Percentiles rank a stretch among this genome's conserved stretches.
Evolutionary conservation across 2,329 filamentous ascomycete genomes (phyloP).

Genomic region (Hymenoscyphus fraxineus): DNA sequence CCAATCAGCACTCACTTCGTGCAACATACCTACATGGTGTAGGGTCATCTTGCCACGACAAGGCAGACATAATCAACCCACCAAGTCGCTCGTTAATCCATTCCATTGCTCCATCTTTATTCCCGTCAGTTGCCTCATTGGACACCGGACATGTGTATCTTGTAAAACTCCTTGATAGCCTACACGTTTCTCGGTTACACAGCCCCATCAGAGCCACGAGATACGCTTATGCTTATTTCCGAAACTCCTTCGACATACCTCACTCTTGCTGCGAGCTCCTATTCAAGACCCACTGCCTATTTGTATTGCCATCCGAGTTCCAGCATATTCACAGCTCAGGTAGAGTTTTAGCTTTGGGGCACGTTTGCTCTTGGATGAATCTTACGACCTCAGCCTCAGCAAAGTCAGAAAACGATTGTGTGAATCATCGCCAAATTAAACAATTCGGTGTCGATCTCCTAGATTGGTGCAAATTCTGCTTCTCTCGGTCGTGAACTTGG

Average conservation of each 20-base stretch:
- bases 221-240: background rate
- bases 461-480: background rate
- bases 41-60: background rate
- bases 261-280: background rate
- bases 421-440: background rate
- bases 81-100: background rate
- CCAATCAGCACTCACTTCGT: too few species aligned
- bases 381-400: background rate
- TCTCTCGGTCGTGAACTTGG: background rate
- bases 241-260: background rate
- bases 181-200: background rate
- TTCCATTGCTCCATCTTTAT: background rate
- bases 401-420: background rate
- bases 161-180: background rate
- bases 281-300: background rate
- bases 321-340: background rate
- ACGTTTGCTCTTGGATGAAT: background rate
- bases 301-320: background rate
- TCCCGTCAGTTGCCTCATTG: background rate
- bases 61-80: conserved; percentile 3
- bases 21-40: too few species aligned
- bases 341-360: background rate
- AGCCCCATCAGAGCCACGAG: background rate
- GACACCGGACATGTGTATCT: background rate
- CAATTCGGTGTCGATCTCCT: background rate